phyloP scores from a whole-genome alignment of 352 stramenopile species.

The Aphanomyces cochlioides region DNA sequence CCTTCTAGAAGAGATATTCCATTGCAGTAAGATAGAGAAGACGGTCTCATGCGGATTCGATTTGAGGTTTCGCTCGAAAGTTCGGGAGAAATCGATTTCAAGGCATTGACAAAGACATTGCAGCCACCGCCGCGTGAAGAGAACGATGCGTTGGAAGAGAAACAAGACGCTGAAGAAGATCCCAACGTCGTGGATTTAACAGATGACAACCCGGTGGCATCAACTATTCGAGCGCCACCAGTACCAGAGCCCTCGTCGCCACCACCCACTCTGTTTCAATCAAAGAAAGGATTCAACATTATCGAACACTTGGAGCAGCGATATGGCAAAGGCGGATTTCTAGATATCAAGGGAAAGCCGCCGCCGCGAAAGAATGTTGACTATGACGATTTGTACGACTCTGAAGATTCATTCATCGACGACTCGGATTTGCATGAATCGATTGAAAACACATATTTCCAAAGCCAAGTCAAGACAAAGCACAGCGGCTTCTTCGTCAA shows the following conservation, averaged over 20 bases:
- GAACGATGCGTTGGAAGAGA: background rate
- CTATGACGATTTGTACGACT: slow-evolving; percentile 85
- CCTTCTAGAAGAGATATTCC: background rate
- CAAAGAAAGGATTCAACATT: slow-evolving; percentile 54
- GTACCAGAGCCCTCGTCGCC: slow-evolving; percentile 3
- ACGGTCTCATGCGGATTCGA: slow-evolving; percentile 15
- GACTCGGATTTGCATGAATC: slow-evolving; percentile 77
- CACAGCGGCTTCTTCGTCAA: slow-evolving; percentile 87
- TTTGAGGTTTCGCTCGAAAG: slow-evolving; percentile 28
- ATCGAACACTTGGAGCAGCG: slow-evolving; percentile 84
- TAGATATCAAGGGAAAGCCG: slow-evolving; percentile 39
- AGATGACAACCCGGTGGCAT: background rate
- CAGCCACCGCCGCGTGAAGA: background rate
- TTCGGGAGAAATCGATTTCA: slow-evolving; percentile 65
- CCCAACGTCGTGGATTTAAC: slow-evolving; percentile 19
- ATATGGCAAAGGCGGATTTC: slow-evolving; percentile 63
- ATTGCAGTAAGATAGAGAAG: background rate
- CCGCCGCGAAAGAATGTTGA: slow-evolving; percentile 43
- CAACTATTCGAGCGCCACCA: background rate
- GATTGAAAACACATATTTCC: slow-evolving; percentile 74
- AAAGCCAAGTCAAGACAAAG: slow-evolving; percentile 74
- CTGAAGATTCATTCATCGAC: slow-evolving; percentile 86
- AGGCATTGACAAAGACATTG: slow-evolving; percentile 41
- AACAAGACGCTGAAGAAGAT: background rate
- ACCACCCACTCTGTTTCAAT: background rate